Evolutionary conservation across 202 grass and related monocot species (phyloP), one percentile per base, ranked within the genome.

Genomic region (Eragrostis tef): DNA sequence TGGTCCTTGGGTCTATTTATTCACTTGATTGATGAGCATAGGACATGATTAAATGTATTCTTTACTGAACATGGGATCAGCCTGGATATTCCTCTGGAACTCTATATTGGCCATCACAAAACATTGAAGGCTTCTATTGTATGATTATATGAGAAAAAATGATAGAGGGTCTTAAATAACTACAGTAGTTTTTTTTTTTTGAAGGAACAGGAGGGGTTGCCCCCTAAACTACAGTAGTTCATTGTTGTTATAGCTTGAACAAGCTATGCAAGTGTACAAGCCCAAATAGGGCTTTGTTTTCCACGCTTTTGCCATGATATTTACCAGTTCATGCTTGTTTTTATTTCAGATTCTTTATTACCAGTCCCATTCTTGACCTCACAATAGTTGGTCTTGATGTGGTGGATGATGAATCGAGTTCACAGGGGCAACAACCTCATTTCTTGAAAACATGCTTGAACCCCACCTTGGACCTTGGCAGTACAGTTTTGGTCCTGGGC

Each of bases 381-480:
- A 97, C 94, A 59, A 79, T 97, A 58, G 86, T 94, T 25, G 91
- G 94, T 49, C 71, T 97, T 66, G 88, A 94, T 60, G 9, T 77
- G 0, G 10, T 73, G 73, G 81, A 84, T 82, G 89, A 57, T 59
- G 58, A 85, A 27, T 64, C 84, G 59, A 86, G 80, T 85, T 70
- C 79, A 77, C 89, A 92, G 49, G 88, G 83, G 81, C 87, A 90
- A 36, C 87, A 91, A 6, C 77, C 87, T 86, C 87, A 85, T 70
- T 94, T 76, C 84, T 82, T 97, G 65, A 97, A 97, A 81, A 91
- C 88, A 29, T 93, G 86, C 74, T 92, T 94, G 78, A 97, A 86
- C 53, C 82, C 94, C 53, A 91, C 84, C 71, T 87, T 97, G 61
- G 89, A 97, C 22, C 89, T 94, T 71, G 84, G 91, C 81, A 92